Conservation (phyloP, 305 asterid genomes). For the Fraxinus velutina region DNA sequence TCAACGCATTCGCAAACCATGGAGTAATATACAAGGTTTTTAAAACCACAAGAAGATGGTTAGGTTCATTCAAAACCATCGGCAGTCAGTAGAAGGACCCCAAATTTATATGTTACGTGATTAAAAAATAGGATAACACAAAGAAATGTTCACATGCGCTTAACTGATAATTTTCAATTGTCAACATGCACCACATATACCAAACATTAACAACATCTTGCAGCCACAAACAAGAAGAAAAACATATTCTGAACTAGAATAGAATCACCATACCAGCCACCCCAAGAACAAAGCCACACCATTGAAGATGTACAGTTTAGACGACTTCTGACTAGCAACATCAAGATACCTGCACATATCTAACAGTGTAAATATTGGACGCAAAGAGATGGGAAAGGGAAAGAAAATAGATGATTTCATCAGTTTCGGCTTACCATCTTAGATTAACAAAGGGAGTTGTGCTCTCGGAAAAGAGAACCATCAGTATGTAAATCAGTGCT, state of each 20-base stretch:
- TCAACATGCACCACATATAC: not conserved
- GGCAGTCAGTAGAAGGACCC: not conserved
- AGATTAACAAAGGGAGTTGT: constrained; percentile 90
- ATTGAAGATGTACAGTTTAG: constrained; percentile 61
- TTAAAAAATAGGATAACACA: not conserved
- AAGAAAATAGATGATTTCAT: not conserved
- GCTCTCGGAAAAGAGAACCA: constrained; percentile 84
- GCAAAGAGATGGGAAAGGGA: constrained; percentile 1
- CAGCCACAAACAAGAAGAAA: constrained; percentile 6
- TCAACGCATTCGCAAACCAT: not conserved
- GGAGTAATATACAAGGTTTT: not conserved
- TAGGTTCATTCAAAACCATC: no score
- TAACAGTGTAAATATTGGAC: not conserved
- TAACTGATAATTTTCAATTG: not conserved
- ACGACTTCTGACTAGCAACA: constrained; percentile 64
- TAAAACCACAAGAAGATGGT: no score
- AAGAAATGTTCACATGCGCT: not conserved
- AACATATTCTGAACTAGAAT: constrained; percentile 1
- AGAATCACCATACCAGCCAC: constrained; percentile 72
- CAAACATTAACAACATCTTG: not conserved
- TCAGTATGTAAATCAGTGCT: constrained; percentile 67
- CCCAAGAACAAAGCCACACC: constrained; percentile 87
- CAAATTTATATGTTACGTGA: not conserved
- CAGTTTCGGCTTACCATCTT: constrained; percentile 65
- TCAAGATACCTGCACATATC: constrained; percentile 64